A percentile compares a stretch with the other conserved stretches of the same genome.
Conservation (phyloP, 345 rosid genomes). For the Capsella bursapastoris region DNA sequence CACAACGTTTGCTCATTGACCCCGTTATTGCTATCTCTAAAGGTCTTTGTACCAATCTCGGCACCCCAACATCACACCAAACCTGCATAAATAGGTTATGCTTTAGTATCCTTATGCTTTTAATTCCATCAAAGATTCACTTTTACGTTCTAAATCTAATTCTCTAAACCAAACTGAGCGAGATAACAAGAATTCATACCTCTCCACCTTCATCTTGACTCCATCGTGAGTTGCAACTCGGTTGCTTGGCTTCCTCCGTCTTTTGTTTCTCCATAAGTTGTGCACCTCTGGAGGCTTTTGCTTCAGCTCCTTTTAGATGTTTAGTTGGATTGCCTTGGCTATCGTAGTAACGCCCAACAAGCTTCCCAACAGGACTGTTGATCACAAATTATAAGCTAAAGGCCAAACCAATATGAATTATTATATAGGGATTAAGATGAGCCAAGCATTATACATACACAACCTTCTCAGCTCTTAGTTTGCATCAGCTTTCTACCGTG, state of each 20-base stretch:
- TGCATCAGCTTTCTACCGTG: not conserved
- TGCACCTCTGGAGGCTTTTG: constrained; percentile 90
- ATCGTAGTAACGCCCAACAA: constrained; percentile 87
- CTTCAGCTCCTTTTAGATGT: constrained; percentile 88
- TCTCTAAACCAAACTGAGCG: not conserved
- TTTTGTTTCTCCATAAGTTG: constrained; percentile 92
- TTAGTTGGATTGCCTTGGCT: constrained; percentile 81
- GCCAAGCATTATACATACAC: constrained; percentile 2
- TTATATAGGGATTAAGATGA: not conserved
- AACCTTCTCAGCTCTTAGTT: not conserved
- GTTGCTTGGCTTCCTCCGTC: constrained; percentile 86
- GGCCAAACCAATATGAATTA: constrained; percentile 9
- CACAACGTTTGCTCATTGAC: constrained; percentile 89
- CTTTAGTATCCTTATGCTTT: constrained; percentile 17
- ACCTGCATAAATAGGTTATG: constrained; percentile 53
- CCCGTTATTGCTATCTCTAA: constrained; percentile 89
- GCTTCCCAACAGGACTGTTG: constrained; percentile 78
- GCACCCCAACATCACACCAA: constrained; percentile 89
- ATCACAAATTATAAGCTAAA: constrained; percentile 31
- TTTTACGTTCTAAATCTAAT: not conserved
- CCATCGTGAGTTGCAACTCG: constrained; percentile 91
- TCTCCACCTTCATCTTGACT: constrained; percentile 91
- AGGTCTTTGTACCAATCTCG: constrained; percentile 89
- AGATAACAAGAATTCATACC: constrained; percentile 49
- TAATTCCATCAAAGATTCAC: not conserved